Evolutionary conservation across 1,284 basidiomycete species (phyloP), one percentile per base, ranked within the genome.

Genomic region (Papiliotrema flavescens): DNA sequence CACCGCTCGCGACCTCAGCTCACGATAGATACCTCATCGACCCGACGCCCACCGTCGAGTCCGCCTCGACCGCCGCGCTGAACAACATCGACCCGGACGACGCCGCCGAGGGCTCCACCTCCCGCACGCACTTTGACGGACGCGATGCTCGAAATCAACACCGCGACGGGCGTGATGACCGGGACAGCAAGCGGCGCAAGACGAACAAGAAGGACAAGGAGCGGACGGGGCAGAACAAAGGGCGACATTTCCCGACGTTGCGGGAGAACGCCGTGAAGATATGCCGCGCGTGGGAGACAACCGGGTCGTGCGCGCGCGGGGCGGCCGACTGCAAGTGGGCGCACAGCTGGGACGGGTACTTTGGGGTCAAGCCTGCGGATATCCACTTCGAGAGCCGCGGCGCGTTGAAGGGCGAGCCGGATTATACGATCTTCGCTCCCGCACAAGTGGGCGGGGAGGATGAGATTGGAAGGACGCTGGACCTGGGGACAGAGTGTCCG

Each of bases 211-310:
- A 88, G 71, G 83, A 84, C 35, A 82, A 83, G 56, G n/a, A n/a
- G n/a, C n/a, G n/a, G n/a, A 79, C 82, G 36, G 89, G 89, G 2
- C 83, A 85, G 54, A 92, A 92, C 74, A 91, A 90, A 71, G 85
- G 84, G 13, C 76, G 89, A 41, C 55, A 61, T 28, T 69, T 70
- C 49, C 61, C 59, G 14, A 47, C 57, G 9, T 50, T 65, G 4
- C 59, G 62, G 42, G 76, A 78, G 51, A 61, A 63, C 0, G 54
- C 56, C 20, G 46, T 73, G 19, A 59, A 61, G 20, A 58, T 76
- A 15, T 78, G 76, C 59, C 58, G 63, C 44, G 48, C 53, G 2
- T 71, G 68, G 70, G 76, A 65, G 60, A 64, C 49, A 35, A 69
- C 64, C 14, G 67, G 69, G 34, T 51, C 49, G 14, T 69, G 67